phyloP scores from a whole-genome alignment of 2,329 filamentous ascomycete genomes.

The Dryadomyces quercivorus region DNA sequence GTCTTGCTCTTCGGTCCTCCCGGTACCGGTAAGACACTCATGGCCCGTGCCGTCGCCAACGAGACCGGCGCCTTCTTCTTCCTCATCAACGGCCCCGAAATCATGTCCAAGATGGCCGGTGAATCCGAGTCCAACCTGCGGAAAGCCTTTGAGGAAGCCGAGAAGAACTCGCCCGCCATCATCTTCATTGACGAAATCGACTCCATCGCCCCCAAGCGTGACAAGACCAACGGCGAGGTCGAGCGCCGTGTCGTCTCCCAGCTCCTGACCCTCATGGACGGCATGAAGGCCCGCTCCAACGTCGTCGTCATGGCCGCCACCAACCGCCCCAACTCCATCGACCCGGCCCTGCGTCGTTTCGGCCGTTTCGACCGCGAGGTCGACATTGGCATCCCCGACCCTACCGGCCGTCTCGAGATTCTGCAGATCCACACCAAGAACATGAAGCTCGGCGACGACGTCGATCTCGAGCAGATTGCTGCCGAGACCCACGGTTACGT shows the following conservation, averaged over 20 bases:
- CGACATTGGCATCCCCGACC: slow-evolving; percentile 95
- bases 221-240: slow-evolving; percentile 98
- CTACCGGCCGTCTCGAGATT: slow-evolving; percentile 96
- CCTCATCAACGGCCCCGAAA: slow-evolving; percentile 97
- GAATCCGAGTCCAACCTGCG: slow-evolving; percentile 97
- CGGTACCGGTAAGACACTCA: slow-evolving; percentile 98
- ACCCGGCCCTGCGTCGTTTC: slow-evolving; percentile 93
- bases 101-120: slow-evolving; percentile 99
- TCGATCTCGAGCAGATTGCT: slow-evolving; percentile 92
- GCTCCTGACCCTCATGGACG: slow-evolving; percentile 92
- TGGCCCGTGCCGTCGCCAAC: slow-evolving; percentile 97
- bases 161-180: slow-evolving; percentile 98
- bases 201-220: slow-evolving; percentile 97
- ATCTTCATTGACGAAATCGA: slow-evolving; percentile 99
- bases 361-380: slow-evolving; percentile 98
- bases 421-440: slow-evolving; percentile 99
- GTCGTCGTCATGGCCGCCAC: slow-evolving; percentile 99
- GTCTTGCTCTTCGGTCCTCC: slow-evolving; percentile 94
- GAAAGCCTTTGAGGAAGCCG: slow-evolving; percentile 98
- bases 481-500: slow-evolving; percentile 98
- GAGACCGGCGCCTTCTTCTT: slow-evolving; percentile 99
- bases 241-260: slow-evolving; percentile 98
- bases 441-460: slow-evolving; percentile 97
- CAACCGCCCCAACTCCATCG: slow-evolving; percentile 97
- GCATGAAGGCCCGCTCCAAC: slow-evolving; percentile 98